Evolutionary conservation across 2,329 filamentous ascomycete genomes (phyloP).

Genomic region (Aureobasidium sp.): DNA sequence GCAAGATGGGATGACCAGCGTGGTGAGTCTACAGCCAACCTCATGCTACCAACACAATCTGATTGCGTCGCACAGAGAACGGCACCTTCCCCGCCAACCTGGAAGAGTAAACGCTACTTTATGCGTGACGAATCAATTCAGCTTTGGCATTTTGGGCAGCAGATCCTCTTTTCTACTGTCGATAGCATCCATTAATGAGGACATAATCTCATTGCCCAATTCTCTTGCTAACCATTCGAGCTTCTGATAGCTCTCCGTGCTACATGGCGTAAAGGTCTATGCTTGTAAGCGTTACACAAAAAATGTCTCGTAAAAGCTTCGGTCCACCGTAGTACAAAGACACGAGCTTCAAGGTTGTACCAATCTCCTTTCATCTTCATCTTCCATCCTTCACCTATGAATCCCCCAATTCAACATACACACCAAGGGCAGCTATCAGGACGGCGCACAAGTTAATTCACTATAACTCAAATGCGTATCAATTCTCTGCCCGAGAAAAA

Average conservation of each 20-base stretch:
- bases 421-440: slow-evolving; percentile 12
- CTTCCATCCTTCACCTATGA: too few species aligned
- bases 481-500: slow-evolving; percentile 13
- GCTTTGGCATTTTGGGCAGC: background rate
- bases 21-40: slow-evolving; percentile 50
- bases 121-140: slow-evolving; percentile 1
- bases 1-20: slow-evolving; percentile 96
- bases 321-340: too few species aligned
- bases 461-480: slow-evolving; percentile 13
- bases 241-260: background rate
- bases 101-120: slow-evolving; percentile 35
- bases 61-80: slow-evolving; percentile 34
- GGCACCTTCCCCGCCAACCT: slow-evolving; percentile 49
- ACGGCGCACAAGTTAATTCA: slow-evolving; percentile 14
- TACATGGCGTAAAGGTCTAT: background rate
- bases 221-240: background rate
- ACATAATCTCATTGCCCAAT: slow-evolving; percentile 4
- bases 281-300: background rate
- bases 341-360: background rate
- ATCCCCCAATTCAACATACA: background rate
- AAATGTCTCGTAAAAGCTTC: background rate
- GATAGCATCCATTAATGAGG: slow-evolving; percentile 14
- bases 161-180: slow-evolving; percentile 7
- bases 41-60: background rate
- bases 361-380: background rate